A percentile compares a stretch with the other conserved stretches of the same genome.
Conservation (phyloP, 371 early-diverging fungal genomes). For the Mucor lusitanicus region DNA sequence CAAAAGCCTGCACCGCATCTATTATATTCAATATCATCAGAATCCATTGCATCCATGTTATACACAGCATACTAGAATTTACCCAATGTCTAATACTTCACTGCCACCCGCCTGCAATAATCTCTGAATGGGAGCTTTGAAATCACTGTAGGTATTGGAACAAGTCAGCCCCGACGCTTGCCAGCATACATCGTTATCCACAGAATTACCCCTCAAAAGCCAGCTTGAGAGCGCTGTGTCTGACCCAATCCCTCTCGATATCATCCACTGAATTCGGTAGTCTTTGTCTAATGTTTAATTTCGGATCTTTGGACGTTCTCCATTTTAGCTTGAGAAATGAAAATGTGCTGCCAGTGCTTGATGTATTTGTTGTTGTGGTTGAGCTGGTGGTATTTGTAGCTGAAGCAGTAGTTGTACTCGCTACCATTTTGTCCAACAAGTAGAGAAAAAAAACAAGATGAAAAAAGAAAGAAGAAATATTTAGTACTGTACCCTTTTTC, state of each 20-base stretch:
- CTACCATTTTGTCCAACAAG: neutral
- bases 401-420: neutral
- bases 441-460: neutral
- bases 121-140: slow-evolving; percentile 40
- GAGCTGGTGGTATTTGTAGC: neutral
- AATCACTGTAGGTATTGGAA: slow-evolving; percentile 43
- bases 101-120: slow-evolving; percentile 40
- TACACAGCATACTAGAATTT: neutral
- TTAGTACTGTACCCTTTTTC: neutral
- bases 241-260: slow-evolving; percentile 45
- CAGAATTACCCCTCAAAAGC: slow-evolving; percentile 41
- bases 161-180: neutral
- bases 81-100: slow-evolving; percentile 50
- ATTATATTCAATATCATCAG: neutral
- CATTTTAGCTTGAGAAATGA: slow-evolving; percentile 28
- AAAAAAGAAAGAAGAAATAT: neutral
- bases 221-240: slow-evolving; percentile 42
- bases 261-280: slow-evolving; percentile 30
- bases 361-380: neutral
- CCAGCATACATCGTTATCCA: neutral
- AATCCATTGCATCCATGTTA: neutral
- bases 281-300: slow-evolving; percentile 15
- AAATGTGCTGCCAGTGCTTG: slow-evolving; percentile 4
- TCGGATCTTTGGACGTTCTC: slow-evolving; percentile 26
- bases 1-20: slow-evolving; percentile 47